Evolutionary conservation across 768 basidiomycete species (phyloP).

Genomic region (Stropharia rugosoannulata): DNA sequence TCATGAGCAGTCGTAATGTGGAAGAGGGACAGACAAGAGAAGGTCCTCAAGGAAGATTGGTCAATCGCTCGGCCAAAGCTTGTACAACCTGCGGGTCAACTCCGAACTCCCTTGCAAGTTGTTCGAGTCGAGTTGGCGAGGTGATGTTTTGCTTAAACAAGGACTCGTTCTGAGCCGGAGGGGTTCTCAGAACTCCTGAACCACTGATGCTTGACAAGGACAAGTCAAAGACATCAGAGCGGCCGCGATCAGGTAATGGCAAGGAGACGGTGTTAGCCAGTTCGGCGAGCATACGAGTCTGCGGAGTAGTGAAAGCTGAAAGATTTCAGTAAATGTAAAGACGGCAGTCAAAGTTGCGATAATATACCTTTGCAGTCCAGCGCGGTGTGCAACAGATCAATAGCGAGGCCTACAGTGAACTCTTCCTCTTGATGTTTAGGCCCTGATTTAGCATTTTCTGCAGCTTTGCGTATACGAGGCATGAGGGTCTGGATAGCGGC

Average conservation of each 20-base stretch:
- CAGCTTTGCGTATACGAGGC: conserved; percentile 37
- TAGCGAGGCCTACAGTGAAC: conserved; percentile 36
- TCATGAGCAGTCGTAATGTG: conserved; percentile 1
- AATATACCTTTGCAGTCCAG: conserved; percentile 57
- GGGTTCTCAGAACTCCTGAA: conserved; percentile 23
- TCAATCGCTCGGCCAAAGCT: conserved; percentile 62
- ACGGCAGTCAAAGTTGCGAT: neutral
- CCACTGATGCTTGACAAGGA: conserved; percentile 18
- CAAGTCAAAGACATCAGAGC: conserved; percentile 11
- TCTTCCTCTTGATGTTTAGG: conserved; percentile 29
- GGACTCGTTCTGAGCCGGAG: conserved; percentile 17
- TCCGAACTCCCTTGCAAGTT: conserved; percentile 76
- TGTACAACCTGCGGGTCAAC: conserved; percentile 66
- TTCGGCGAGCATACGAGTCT: conserved; percentile 47
- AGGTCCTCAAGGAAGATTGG: conserved; percentile 13
- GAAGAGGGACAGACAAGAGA: neutral
- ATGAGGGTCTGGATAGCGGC: conserved; percentile 61
- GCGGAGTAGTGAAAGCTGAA: conserved; percentile 64
- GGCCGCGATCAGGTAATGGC: conserved; percentile 16
- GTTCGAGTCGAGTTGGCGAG: conserved; percentile 31
- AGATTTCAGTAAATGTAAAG: conserved; percentile 4
- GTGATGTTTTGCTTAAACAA: conserved; percentile 5
- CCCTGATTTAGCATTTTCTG: conserved; percentile 23
- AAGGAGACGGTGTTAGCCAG: conserved; percentile 32
- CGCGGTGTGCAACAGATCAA: conserved; percentile 47